Base-by-base conservation (phyloP, 805 yeast genomes). In the Allodekkera sacchari region DNA sequence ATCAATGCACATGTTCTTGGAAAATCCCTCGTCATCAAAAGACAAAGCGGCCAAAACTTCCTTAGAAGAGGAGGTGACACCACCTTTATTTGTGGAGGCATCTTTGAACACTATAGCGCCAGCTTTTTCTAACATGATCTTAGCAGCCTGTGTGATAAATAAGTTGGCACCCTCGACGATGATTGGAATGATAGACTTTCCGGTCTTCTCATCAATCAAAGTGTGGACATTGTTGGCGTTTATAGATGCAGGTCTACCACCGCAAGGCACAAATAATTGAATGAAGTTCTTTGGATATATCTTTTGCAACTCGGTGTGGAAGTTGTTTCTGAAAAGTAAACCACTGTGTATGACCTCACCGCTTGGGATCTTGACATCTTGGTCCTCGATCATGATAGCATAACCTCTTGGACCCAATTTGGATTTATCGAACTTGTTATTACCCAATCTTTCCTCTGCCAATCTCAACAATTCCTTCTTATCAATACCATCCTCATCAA, bases 151-250 rank as follows among this genome's bases (percentile, higher is more conserved):
- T 2, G 97, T 85, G 41, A 89, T 80, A 61, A 89, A 92, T 57
- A 89, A 68, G 59, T 89, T 92, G 35, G 98, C 98, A 54, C 98
- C 98, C 64, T 89, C 98, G 35, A 92, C 96, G 53, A 89, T 75
- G 61, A 79, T 85, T 30, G 94, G 94, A 46, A 92, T 70, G 43
- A 73, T 64, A 14, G 83, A 58, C 58, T 80, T 78, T 36, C 92
- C 94, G 19, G 88, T 77, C 48, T 75, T 75, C 25, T 64, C 66
- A 56, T 82, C 84, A 44, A 92, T 73, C 47, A 85, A 73, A 33
- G 62, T 62, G 41, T 66, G 63, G 37, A 88, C 92, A 49, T 83
- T 92, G 57, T 76, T 79, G 42, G 88, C 75, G 57, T 88, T 94
- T 55, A 89, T 77, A 14, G 97, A 94, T 47, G 83, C 89, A 38